These are phyloP conservation scores for Aspergillus asperescens DNA, from an alignment of 495 filamentous ascomycete species.

Conservation along the genomic window DNA sequence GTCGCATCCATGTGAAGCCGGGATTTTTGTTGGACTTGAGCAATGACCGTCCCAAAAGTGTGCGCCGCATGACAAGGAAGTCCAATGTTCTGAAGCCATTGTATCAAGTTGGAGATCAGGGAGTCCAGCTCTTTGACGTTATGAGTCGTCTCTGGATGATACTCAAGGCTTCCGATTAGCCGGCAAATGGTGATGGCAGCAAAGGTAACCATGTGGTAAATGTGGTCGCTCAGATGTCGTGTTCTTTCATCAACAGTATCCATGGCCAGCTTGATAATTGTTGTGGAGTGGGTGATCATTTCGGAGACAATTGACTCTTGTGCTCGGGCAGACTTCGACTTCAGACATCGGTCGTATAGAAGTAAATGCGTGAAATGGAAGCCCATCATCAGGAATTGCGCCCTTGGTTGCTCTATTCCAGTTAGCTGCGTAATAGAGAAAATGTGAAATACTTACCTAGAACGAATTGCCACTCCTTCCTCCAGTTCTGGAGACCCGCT, in stretches of 20 bases:
- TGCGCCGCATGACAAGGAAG: slow-evolving; percentile 42
- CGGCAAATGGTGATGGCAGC: slow-evolving; percentile 41
- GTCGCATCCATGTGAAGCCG: background rate
- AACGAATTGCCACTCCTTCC: slow-evolving; percentile 36
- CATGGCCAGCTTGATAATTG: slow-evolving; percentile 41
- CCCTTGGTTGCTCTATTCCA: slow-evolving; percentile 36
- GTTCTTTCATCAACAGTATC: slow-evolving; percentile 44
- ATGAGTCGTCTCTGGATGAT: slow-evolving; percentile 23
- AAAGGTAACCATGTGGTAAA: slow-evolving; percentile 48
- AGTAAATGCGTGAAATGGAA: slow-evolving; percentile 44
- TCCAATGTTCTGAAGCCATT: slow-evolving; percentile 42
- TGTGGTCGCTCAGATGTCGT: slow-evolving; percentile 42
- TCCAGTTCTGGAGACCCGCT: slow-evolving; percentile 34
- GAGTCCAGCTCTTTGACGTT: slow-evolving; percentile 30
- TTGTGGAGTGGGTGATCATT: slow-evolving; percentile 39
- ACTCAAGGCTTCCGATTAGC: slow-evolving; percentile 33
- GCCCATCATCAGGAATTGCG: slow-evolving; percentile 47
- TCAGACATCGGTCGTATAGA: slow-evolving; percentile 38
- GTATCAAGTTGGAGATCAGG: slow-evolving; percentile 29
- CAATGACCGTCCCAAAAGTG: slow-evolving; percentile 37
- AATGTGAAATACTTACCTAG: slow-evolving; percentile 24
- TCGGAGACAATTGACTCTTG: slow-evolving; percentile 37
- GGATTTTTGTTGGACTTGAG: slow-evolving; percentile 4
- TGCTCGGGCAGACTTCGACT: slow-evolving; percentile 28
- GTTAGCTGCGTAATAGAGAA: background rate